Evolutionary conservation across 495 filamentous ascomycete species (phyloP), one percentile per base, ranked within the genome.

Genomic region (Trichodelitschia bisporula): DNA sequence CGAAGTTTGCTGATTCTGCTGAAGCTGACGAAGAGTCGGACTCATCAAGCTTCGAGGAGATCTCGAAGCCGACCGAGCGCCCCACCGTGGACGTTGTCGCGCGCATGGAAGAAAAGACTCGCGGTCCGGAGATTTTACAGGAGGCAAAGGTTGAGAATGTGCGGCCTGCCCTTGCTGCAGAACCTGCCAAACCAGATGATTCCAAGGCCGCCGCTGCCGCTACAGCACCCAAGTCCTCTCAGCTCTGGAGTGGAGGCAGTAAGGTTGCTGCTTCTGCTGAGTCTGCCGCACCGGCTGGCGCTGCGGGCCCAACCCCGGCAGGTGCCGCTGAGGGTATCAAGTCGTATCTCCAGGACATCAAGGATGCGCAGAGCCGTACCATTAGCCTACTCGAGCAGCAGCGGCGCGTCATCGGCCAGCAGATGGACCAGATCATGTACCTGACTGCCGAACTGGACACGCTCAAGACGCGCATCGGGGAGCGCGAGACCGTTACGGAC

Each of bases 21-120:
- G 52, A 53, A 9, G 55, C 54, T 9, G 56, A 64, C 5, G 58
- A 54, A 3, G 64, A 68, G 2, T 66, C 71, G 30, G 75, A 79
- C 27, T 59, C 63, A 9, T 80, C 75, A 3, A 75, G 69, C 51
- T 92, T 92, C 42, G 75, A 90, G 44, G 75, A 84, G 40, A 59
- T 79, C 13, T 40, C 72, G n/a, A 75, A 75, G 40, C 61, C 66
- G 0, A 43, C 56, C 9, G 64, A 72, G 37, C 63, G 64, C 18
- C 39, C 41, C 9, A 29, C 41, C 13, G 46, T 36, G 18, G 15
- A 8, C 29, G 46, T 32, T 8, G 30, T 35, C 28, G 34, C 40
- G 1, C 41, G 39, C 11, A 31, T 37, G 11, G 43, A 45, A 26
- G 40, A 46, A 33, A 48, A 42, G 29, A 42, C 44, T 1, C 18